Base-by-base conservation (phyloP, 176 grass and related monocot genomes). In the Leersia perrieri region DNA sequence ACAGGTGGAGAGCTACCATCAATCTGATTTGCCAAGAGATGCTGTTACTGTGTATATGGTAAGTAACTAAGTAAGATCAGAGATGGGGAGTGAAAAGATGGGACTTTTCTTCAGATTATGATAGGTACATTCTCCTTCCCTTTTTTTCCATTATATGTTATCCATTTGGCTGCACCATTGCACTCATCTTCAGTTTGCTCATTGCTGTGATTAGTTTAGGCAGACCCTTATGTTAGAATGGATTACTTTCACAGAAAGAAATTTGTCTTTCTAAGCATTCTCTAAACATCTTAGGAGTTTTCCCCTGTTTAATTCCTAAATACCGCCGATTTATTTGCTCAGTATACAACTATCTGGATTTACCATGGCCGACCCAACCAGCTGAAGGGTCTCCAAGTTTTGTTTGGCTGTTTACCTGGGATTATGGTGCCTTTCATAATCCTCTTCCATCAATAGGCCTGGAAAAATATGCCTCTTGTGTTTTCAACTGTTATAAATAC, bases 1-100 rank as follows among this genome's bases (percentile, higher is more conserved):
- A 81, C 80, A 32, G 72, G 78, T 82, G 66, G 51, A 82, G 66
- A 77, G 72, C 45, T 81, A 67, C 73, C 32, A 25, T 86, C 82
- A 66, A 0, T 85, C 51, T 85, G 34, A 42, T 85, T 63, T 64
- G 70, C 39, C 38, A 71, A 34, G 55, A 40, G 65, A 75, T 81
- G 62, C 75, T 55, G 57, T 4, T 68, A 68, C 55, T 28, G 70
- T 47, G 16, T 47, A 80, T 60, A 28, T 63, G 75, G 60, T 49
- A 62, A 38, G 36, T 22, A 53, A 22, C 45, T 49, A 62, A 38
- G 36, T 22, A 53, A 22, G 49, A 53, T 16, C 49, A n/a, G 49
- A 22, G 22, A 14, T 3, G 7, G 12, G 1, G 49, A 74, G 10
- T 2, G 2, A 7, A 31, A 33, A 26, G n/a, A 42, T 22, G 7